Percentiles rank a stretch among this genome's conserved stretches.
These are phyloP conservation scores for Macrocybe gigantea DNA, from an alignment of 768 basidiomycete genomes.

Conservation along the genomic window DNA sequence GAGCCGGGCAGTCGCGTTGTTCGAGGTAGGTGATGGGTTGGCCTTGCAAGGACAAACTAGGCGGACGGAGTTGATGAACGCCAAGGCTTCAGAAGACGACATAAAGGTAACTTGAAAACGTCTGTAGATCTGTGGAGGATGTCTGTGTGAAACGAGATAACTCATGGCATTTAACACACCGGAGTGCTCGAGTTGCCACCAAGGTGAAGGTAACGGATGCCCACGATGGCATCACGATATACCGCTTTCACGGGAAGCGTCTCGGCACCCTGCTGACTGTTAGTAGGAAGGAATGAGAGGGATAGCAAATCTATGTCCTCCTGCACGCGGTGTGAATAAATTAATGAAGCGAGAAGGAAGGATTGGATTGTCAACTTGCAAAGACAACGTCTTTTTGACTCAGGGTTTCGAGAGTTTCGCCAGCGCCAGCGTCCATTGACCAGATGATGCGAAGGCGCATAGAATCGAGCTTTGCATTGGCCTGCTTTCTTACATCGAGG, in stretches of 20 bases:
- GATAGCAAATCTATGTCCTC: conserved; percentile 74
- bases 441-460: conserved; percentile 62
- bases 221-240: conserved; percentile 67
- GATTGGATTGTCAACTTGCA: conserved; percentile 36
- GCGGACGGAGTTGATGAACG: conserved; percentile 59
- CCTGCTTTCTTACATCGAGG: conserved; percentile 49
- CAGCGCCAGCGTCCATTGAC: conserved; percentile 31
- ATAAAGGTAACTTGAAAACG: conserved; percentile 74
- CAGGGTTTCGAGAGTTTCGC: conserved; percentile 17
- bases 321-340: conserved; percentile 28
- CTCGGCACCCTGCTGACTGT: conserved; percentile 32
- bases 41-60: conserved; percentile 72
- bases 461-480: conserved; percentile 48
- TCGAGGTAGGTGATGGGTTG: conserved; percentile 22
- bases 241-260: conserved; percentile 76
- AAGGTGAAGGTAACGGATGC: conserved; percentile 67
- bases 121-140: conserved; percentile 48
- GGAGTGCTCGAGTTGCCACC: conserved; percentile 16
- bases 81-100: conserved; percentile 37
- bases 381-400: conserved; percentile 38
- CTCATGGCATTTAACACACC: too few relatives aligned
- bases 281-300: conserved; percentile 44
- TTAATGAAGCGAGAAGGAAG: conserved; percentile 1
- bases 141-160: conserved; percentile 7
- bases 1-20: not conserved